Percentiles rank a stretch among this genome's conserved stretches.
Evolutionary conservation across 257 asterid genomes (phyloP).

Genomic region (Thymus mandschuricus): DNA sequence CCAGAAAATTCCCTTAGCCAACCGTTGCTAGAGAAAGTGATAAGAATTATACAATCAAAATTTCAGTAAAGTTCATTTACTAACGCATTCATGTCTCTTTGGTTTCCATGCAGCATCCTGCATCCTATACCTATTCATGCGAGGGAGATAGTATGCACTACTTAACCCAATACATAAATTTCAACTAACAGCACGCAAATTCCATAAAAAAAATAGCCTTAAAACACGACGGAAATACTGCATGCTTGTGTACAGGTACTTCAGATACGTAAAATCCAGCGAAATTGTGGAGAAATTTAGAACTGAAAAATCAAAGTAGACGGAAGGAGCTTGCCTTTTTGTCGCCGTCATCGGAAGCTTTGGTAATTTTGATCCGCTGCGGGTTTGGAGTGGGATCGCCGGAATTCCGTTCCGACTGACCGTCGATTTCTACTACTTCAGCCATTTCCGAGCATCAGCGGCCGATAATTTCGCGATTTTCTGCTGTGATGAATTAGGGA

Average conservation of each 20-base stretch:
- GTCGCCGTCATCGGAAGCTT: slow-evolving; percentile 54
- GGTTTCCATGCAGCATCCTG: slow-evolving; percentile 1
- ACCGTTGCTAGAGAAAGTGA: slow-evolving; percentile 1
- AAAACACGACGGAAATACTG: slow-evolving; percentile 23
- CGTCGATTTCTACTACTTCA: slow-evolving; percentile 32
- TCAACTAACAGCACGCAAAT: background rate
- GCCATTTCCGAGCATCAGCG: slow-evolving; percentile 35
- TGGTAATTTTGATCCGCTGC: slow-evolving; percentile 54
- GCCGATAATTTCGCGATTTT: slow-evolving; percentile 11
- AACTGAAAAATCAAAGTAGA: background rate
- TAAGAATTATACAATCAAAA: background rate
- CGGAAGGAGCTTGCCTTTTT: slow-evolving; percentile 44
- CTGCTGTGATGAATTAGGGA: slow-evolving; percentile 23
- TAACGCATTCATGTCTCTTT: slow-evolving; percentile 11
- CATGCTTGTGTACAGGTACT: slow-evolving; percentile 22
- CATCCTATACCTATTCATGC: background rate
- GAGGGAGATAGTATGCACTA: background rate
- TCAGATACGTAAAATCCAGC: background rate
- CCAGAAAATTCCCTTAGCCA: slow-evolving; percentile 1
- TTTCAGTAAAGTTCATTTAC: slow-evolving; percentile 5
- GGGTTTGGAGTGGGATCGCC: slow-evolving; percentile 42
- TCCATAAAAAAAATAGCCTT: background rate
- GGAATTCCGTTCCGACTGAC: slow-evolving; percentile 31
- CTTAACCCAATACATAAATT: slow-evolving; percentile 3
- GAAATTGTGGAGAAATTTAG: background rate